phyloP scores from a whole-genome alignment of 148 eudicot genomes.

The Euryodendron excelsum region DNA sequence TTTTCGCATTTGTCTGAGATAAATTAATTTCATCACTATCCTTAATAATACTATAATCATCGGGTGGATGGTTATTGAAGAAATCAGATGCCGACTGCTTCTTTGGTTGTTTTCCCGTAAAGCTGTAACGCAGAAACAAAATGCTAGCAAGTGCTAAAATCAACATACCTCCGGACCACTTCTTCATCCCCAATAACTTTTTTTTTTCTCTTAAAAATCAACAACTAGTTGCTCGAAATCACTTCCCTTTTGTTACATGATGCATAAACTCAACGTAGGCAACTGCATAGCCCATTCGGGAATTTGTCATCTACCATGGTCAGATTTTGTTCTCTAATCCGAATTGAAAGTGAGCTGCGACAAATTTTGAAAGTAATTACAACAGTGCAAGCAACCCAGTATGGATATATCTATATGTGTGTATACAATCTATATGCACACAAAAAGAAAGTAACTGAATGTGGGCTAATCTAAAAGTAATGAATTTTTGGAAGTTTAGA shows the following conservation, averaged over 20 bases:
- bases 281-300: neutral
- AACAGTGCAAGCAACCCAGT: neutral
- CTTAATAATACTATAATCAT: neutral
- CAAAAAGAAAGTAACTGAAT: neutral
- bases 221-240: neutral
- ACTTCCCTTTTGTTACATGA: neutral
- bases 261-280: neutral
- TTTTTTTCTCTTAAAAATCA: neutral
- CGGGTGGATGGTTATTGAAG: slow-evolving; percentile 37
- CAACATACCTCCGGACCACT: slow-evolving; percentile 44
- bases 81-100: slow-evolving; percentile 54
- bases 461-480: too few relatives aligned
- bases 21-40: neutral
- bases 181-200: slow-evolving; percentile 37
- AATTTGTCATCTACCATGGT: neutral
- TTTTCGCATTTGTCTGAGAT: neutral
- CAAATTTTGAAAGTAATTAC: neutral
- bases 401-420: neutral
- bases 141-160: slow-evolving; percentile 36
- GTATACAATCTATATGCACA: neutral
- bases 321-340: neutral
- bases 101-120: slow-evolving; percentile 27
- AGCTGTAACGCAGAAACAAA: slow-evolving; percentile 38
- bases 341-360: neutral
- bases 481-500: neutral